Base-by-base conservation (phyloP, 2,329 filamentous ascomycete genomes). In the Microdochium paspali region DNA sequence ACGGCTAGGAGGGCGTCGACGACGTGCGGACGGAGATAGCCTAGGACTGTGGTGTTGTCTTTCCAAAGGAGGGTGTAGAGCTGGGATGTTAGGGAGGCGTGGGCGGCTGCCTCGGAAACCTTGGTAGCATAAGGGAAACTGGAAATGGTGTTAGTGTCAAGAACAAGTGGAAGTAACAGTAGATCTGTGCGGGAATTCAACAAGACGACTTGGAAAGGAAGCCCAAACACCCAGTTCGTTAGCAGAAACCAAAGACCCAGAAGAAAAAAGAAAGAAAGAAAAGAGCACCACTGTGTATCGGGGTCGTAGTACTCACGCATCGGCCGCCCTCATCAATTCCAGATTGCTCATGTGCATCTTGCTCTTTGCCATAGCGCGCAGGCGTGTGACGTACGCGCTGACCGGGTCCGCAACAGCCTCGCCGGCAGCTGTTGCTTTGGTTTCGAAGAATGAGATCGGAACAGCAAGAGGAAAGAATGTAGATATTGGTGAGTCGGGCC, bases 101-200 rank as follows among this genome's bases (percentile, higher is more conserved):
- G 18, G 35, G 20, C 35, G 10, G 35, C 35, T 20, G 35, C 10
- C 49, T 74, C 62, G 10, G 79, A 74, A 53, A 83, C 70, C 47
- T 71, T 73, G 48, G 84, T 73, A 48, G 77, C 74, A 66, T 94
- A 88, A 1, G 90, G 90, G 59, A 95, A 95, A 58, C 87, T 91
- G 57, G 45, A 24, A 25, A 30, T n/a, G 18, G 40, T 21, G 26
- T 18, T 20, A 43, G 46, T 49, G 45, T 35, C 18, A 26, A 50
- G 21, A 50, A 47, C 49, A 25, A 30, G 24, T 44, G n/a, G n/a
- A n/a, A n/a, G n/a, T n/a, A n/a, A n/a, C n/a, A n/a, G n/a, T n/a
- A n/a, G n/a, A n/a, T n/a, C 24, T 18, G 6, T 26, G 21, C 24
- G 49, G 44, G n/a, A n/a, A n/a, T n/a, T n/a, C n/a, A n/a, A n/a